Evolutionary conservation across 805 yeast species (phyloP).

Genomic region (Starmerella bacillaris): DNA sequence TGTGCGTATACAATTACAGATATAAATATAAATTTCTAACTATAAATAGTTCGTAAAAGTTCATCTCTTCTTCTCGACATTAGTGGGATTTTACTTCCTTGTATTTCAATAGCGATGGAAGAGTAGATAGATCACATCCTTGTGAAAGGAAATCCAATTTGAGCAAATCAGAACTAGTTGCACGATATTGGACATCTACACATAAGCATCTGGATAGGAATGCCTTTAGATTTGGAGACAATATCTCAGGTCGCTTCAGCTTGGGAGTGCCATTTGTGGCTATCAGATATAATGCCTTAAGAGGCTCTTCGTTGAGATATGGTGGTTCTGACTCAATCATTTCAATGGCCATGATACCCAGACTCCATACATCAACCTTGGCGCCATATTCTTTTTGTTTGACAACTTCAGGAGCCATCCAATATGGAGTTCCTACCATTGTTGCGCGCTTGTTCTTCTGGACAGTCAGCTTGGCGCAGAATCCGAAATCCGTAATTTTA

Average conservation of each 20-base stretch:
- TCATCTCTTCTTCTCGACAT: no score
- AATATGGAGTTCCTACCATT: conserved; percentile 76
- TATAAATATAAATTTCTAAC: no score
- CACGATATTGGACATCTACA: conserved; percentile 84
- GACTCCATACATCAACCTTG: conserved; percentile 67
- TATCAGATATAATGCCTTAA: conserved; percentile 56
- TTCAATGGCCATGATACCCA: conserved; percentile 73
- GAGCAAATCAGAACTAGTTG: conserved; percentile 71
- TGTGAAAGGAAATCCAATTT: conserved; percentile 39
- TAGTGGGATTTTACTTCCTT: conserved; percentile 7
- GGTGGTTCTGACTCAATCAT: conserved; percentile 83
- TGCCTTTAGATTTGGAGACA: conserved; percentile 62
- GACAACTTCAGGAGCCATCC: conserved; percentile 86
- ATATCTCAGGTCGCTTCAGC: conserved; percentile 45
- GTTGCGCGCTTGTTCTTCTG: conserved; percentile 58
- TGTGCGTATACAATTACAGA: no score
- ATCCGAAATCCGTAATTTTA: conserved; percentile 86
- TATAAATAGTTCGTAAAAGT: no score
- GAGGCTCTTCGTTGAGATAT: conserved; percentile 60
- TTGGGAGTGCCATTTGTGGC: conserved; percentile 72
- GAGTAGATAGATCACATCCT: conserved; percentile 19
- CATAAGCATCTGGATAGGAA: conserved; percentile 81
- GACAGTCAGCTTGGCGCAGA: conserved; percentile 65
- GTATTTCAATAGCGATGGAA: conserved; percentile 23
- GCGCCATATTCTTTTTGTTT: conserved; percentile 65